These are phyloP conservation scores for Candida tallmaniae DNA, from an alignment of 805 yeast genomes.

Conservation along the genomic window DNA sequence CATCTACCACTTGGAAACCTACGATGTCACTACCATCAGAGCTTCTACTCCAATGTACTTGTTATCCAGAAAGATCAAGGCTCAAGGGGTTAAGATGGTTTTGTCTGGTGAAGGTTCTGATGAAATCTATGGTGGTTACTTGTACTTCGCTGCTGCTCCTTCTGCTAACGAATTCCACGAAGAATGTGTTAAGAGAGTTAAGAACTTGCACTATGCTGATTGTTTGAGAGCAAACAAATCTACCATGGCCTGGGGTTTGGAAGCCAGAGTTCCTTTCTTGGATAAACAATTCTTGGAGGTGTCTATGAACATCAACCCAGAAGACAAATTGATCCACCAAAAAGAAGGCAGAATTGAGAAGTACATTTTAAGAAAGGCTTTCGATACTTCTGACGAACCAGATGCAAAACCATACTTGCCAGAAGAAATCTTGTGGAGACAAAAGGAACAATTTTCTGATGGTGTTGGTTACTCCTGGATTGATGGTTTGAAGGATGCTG, in stretches of 20 bases:
- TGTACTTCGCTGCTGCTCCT: conserved; percentile 97
- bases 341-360: conserved; percentile 83
- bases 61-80: conserved; percentile 93
- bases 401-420: conserved; percentile 82
- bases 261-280: conserved; percentile 98
- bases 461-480: conserved; percentile 99
- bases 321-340: conserved; percentile 77
- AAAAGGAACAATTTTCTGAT: conserved; percentile 98
- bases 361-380: conserved; percentile 95
- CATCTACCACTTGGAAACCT: conserved; percentile 93
- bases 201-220: conserved; percentile 95
- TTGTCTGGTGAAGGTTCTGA: conserved; percentile 98
- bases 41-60: conserved; percentile 99
- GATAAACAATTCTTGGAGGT: conserved; percentile 89
- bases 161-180: conserved; percentile 87
- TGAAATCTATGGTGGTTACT: conserved; percentile 97
- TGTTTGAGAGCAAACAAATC: conserved; percentile 99
- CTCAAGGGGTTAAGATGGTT: conserved; percentile 99
- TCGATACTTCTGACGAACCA: conserved; percentile 87
- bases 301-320: conserved; percentile 92
- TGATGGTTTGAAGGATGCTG: conserved; percentile 94
- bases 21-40: conserved; percentile 97
- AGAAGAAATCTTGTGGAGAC: conserved; percentile 97
- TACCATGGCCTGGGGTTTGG: conserved; percentile 99
- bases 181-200: conserved; percentile 93